phyloP scores from a whole-genome alignment of 2,329 filamentous ascomycete species.

The Colletotrichum costaricense region DNA sequence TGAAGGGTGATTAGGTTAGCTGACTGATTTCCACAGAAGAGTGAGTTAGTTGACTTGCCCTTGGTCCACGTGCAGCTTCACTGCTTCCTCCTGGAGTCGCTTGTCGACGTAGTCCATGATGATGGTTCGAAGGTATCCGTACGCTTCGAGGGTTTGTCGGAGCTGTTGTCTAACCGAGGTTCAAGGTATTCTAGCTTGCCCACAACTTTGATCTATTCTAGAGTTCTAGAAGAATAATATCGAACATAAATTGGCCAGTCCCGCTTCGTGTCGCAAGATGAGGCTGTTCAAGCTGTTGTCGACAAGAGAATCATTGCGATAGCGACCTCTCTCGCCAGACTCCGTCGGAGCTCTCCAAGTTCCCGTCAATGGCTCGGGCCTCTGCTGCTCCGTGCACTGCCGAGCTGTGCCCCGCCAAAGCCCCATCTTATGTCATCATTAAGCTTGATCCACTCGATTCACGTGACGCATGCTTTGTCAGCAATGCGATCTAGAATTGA shows the following conservation, averaged over 20 bases:
- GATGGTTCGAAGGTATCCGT: background rate
- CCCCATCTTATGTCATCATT: background rate
- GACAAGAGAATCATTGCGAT: background rate
- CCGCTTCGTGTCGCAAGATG: background rate
- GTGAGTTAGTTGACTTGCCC: constrained; percentile 42
- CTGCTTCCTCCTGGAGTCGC: constrained; percentile 65
- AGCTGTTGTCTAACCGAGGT: background rate
- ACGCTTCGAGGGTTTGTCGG: background rate
- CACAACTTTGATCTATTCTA: no score
- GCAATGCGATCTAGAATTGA: background rate
- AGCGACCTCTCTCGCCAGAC: background rate
- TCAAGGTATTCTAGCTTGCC: background rate
- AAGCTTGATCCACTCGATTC: background rate
- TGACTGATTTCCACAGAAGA: background rate
- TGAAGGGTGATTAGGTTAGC: constrained; percentile 36
- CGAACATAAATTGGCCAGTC: background rate
- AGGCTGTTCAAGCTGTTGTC: background rate
- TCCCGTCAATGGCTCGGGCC: constrained; percentile 8
- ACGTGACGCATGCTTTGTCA: background rate
- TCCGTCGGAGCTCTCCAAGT: constrained; percentile 31
- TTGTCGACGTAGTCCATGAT: constrained; percentile 69
- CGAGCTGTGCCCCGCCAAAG: constrained; percentile 3
- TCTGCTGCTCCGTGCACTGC: constrained; percentile 1
- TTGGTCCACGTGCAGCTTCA: constrained; percentile 48
- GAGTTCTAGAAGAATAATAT: background rate